Evolutionary conservation across 164 flowering plant species (phyloP), one percentile per base, ranked within the genome.

Genomic region (Tinospora cordifolia): DNA sequence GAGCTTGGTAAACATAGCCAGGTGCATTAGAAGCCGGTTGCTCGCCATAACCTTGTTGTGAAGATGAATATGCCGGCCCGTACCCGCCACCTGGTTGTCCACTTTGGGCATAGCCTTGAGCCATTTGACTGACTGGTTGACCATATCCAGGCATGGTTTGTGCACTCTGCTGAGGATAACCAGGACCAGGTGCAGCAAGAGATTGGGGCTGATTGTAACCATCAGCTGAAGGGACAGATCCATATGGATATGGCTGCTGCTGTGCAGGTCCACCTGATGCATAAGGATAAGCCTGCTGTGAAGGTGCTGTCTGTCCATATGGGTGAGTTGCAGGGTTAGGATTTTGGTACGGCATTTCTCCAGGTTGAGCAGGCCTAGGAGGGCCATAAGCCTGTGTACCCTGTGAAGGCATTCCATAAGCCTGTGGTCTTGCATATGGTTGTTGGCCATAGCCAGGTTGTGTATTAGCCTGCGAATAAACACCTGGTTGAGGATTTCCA

Each of bases 211-310:
- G 94, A 63, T 64, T 69, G 65, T 91, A 91, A 4, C 84, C 88
- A 73, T 87, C 93, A 36, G 77, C 77, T 36, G 74, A 34, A 21
- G 86, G 79, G 36, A 83, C 80, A 57, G 90, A 63, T 3, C 84
- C 87, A 75, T 89, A 89, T 1, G 86, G 85, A 79, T 87, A 88
- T 1, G 79, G 25, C 68, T 85, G 91, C 73, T 83, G 92, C 72
- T 83, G 92, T 54, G 81, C 46, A 0, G 87, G 79, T 10, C 77
- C 88, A 77, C 80, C 70, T 8, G 92, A 62, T 26, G 83, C 71
- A 76, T 88, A 86, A 1, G 86, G 91, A 65, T 85, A 86, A 2
- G 81, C 68, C 78, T 87, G 97, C 71, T 85, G 97, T 12, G 83
- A 73, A 62, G 86, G 83, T 40, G 71, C 82, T 72, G 68, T 79